These are phyloP conservation scores for Drechslerella coelobrocha DNA, from an alignment of 2,329 filamentous ascomycete species.

Conservation along the genomic window DNA sequence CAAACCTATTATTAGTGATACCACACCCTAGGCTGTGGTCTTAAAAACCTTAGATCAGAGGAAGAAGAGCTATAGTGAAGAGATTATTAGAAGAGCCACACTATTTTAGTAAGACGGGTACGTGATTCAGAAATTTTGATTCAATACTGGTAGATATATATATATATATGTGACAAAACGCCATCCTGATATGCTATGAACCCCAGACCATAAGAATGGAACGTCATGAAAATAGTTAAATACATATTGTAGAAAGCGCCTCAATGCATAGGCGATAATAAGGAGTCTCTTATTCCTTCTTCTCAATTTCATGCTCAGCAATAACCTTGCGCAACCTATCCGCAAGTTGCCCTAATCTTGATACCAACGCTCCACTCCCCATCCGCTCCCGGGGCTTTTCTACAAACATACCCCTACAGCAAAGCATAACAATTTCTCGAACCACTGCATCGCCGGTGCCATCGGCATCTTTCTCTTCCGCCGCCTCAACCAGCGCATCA, in stretches of 20 bases:
- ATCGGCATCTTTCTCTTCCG: slow-evolving; percentile 45
- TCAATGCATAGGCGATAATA: not conserved
- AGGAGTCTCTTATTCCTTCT: slow-evolving; percentile 9
- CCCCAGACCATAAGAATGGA: no score
- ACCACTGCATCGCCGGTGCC: slow-evolving; percentile 44
- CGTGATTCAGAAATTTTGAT: no score
- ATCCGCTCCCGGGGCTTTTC: slow-evolving; percentile 40
- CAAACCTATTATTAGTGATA: no score
- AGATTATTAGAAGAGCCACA: no score
- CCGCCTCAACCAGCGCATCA: slow-evolving; percentile 35
- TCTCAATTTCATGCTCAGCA: slow-evolving; percentile 6
- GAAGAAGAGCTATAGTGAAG: no score
- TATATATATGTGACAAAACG: no score
- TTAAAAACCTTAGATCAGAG: no score
- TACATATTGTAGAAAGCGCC: not conserved
- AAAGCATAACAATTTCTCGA: slow-evolving; percentile 32
- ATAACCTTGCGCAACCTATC: slow-evolving; percentile 38
- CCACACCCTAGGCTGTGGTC: no score
- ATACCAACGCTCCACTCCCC: slow-evolving; percentile 39
- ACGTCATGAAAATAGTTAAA: not conserved
- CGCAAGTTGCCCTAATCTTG: slow-evolving; percentile 36
- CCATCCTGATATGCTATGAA: no score
- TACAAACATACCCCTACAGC: slow-evolving; percentile 44
- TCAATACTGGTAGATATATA: no score
- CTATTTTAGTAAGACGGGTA: no score